These are phyloP conservation scores for Cercospora sp. DNA, from an alignment of 2,329 filamentous ascomycete genomes.

Conservation along the genomic window DNA sequence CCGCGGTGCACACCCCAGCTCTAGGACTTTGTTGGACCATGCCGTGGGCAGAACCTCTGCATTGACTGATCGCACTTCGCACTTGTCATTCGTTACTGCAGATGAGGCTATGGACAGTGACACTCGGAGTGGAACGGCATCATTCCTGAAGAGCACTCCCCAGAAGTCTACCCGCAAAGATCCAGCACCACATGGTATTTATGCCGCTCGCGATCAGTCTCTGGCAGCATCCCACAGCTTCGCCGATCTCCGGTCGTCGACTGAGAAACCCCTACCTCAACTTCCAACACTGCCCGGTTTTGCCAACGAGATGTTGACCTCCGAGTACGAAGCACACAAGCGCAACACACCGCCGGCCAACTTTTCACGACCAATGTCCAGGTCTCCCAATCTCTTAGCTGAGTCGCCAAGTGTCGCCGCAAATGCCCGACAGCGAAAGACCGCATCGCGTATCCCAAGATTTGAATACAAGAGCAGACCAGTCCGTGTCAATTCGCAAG, in stretches of 20 bases:
- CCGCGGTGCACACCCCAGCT: background rate
- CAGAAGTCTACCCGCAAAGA: background rate
- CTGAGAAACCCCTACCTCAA: background rate
- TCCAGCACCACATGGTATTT: background rate
- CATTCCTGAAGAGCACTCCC: background rate
- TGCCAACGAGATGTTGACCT: constrained; percentile 10
- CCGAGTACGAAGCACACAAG: constrained; percentile 14
- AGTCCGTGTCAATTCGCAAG: constrained; percentile 27
- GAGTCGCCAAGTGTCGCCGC: background rate
- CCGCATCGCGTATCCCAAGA: constrained; percentile 35
- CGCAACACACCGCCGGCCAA: constrained; percentile 31
- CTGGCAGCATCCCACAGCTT: background rate
- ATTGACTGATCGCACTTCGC: constrained; percentile 13
- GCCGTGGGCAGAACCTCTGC: constrained; percentile 5
- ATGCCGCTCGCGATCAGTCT: constrained; percentile 10
- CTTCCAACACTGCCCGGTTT: background rate
- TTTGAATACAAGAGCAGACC: constrained; percentile 30
- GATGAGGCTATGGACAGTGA: constrained; percentile 1
- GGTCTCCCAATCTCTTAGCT: background rate
- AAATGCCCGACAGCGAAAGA: constrained; percentile 11
- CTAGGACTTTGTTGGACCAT: background rate
- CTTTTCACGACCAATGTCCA: constrained; percentile 27
- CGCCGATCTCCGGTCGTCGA: background rate
- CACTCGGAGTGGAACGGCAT: background rate
- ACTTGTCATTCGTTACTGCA: constrained; percentile 20